A percentile compares a stretch with the other conserved stretches of the same genome.
Evolutionary conservation across 352 stramenopile species (phyloP).

Genomic region (Aphanomyces cochlioides): DNA sequence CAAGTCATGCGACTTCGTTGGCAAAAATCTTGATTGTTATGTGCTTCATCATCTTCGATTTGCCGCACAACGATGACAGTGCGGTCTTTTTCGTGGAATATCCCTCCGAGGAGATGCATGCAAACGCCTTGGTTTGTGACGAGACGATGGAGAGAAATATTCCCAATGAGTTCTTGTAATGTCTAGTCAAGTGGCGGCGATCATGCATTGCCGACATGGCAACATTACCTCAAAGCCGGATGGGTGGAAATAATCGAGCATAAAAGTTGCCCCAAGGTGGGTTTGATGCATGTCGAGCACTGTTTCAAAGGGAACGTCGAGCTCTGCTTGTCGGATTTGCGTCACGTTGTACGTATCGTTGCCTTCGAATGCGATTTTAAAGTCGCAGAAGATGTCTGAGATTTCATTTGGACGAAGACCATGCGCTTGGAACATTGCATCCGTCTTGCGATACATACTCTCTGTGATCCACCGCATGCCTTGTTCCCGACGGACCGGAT

Average conservation of each 20-base stretch:
- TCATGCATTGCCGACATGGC: background rate
- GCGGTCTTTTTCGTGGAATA: background rate
- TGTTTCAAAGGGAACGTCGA: background rate
- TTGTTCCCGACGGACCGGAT: background rate
- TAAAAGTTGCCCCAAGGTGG: background rate
- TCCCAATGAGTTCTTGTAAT: constrained; percentile 1
- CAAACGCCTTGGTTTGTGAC: background rate
- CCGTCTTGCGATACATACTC: constrained; percentile 5
- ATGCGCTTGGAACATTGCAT: background rate
- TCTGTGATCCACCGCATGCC: constrained; percentile 1
- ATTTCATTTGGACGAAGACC: background rate
- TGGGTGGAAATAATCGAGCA: background rate
- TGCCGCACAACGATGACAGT: background rate
- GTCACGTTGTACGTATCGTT: background rate
- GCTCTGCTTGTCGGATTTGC: background rate
- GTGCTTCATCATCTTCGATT: background rate
- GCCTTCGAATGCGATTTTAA: background rate
- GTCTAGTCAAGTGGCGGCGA: background rate
- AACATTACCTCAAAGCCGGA: constrained; percentile 3
- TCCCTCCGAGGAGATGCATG: background rate
- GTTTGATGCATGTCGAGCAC: constrained; percentile 2
- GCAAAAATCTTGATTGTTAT: background rate
- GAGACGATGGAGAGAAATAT: constrained; percentile 1
- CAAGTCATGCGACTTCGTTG: background rate
- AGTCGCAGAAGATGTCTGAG: background rate